Evolutionary conservation across 768 basidiomycete genomes (phyloP).

Genomic region (Russula dissimulans): DNA sequence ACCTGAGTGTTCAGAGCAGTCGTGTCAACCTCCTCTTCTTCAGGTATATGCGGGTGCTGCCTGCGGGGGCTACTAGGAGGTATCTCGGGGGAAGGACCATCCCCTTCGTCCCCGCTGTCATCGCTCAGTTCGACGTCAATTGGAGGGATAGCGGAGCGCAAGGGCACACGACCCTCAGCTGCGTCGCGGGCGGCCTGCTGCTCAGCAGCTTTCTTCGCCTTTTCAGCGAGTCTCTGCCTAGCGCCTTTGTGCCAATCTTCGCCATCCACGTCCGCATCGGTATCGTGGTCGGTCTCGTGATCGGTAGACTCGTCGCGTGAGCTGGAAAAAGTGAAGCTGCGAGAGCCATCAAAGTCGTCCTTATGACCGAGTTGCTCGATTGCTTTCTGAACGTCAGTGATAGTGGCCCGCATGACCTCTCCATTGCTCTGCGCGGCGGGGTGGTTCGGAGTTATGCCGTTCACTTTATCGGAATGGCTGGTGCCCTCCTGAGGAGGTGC

Average conservation of each 20-base stretch:
- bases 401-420: slow-evolving; percentile 75
- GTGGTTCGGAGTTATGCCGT: neutral
- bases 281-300: slow-evolving; percentile 46
- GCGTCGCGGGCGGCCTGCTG: slow-evolving; percentile 43
- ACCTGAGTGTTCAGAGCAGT: neutral
- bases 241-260: slow-evolving; percentile 60
- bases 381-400: slow-evolving; percentile 85
- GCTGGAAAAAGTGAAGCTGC: slow-evolving; percentile 74
- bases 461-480: slow-evolving; percentile 21
- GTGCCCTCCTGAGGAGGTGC: slow-evolving; percentile 36
- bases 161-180: slow-evolving; percentile 27
- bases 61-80: neutral
- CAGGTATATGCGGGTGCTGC: slow-evolving; percentile 50
- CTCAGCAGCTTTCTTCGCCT: slow-evolving; percentile 54
- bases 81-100: slow-evolving; percentile 7
- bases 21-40: slow-evolving; percentile 57
- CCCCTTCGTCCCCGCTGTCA: slow-evolving; percentile 68
- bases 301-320: slow-evolving; percentile 42
- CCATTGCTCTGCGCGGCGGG: slow-evolving; percentile 24
- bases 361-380: slow-evolving; percentile 74
- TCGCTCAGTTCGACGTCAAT: slow-evolving; percentile 72
- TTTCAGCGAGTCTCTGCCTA: slow-evolving; percentile 58
- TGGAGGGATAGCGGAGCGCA: slow-evolving; percentile 41
- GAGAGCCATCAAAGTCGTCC: slow-evolving; percentile 43
- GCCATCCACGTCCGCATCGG: slow-evolving; percentile 37